Evolutionary conservation across 306 rosid genomes (phyloP).

Genomic region (Gynostemma pentaphyllum): DNA sequence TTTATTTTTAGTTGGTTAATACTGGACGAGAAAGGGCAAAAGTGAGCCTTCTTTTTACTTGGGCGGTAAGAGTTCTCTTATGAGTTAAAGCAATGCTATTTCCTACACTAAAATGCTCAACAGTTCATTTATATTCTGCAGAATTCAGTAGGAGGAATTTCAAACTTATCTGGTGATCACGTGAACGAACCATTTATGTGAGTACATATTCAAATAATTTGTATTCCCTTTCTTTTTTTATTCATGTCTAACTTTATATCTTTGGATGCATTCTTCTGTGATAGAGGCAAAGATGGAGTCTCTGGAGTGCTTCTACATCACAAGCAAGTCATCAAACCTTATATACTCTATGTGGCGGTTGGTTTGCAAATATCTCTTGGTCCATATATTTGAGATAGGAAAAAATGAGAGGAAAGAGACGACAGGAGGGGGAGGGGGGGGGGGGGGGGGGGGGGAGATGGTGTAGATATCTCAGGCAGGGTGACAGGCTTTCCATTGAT

Average conservation of each 20-base stretch:
- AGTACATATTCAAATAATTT: conserved; percentile 18
- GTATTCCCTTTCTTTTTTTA: neutral
- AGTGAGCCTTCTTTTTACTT: conserved; percentile 93
- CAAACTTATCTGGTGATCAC: conserved; percentile 83
- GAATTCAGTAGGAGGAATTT: conserved; percentile 94
- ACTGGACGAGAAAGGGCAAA: conserved; percentile 96
- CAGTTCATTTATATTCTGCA: conserved; percentile 32
- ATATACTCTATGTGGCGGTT: conserved; percentile 61
- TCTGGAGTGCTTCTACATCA: conserved; percentile 97
- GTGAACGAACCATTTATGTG: conserved; percentile 87
- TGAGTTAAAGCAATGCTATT: neutral
- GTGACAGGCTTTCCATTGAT: neutral
- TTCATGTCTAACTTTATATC: conserved; percentile 8
- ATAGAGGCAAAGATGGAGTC: conserved; percentile 94
- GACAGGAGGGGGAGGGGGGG: neutral
- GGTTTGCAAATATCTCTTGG: conserved; percentile 76
- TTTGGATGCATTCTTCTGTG: conserved; percentile 18
- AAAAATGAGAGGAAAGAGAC: too few species aligned
- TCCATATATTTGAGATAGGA: neutral
- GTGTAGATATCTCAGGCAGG: too few species aligned
- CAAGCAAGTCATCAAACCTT: conserved; percentile 97
- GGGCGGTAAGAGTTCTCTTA: conserved; percentile 71
- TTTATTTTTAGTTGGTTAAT: conserved; percentile 61
- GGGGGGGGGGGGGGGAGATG: too few species aligned
- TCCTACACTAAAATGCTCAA: conserved; percentile 13